phyloP scores from a whole-genome alignment of 441 rosid species.

The Croton setiger region DNA sequence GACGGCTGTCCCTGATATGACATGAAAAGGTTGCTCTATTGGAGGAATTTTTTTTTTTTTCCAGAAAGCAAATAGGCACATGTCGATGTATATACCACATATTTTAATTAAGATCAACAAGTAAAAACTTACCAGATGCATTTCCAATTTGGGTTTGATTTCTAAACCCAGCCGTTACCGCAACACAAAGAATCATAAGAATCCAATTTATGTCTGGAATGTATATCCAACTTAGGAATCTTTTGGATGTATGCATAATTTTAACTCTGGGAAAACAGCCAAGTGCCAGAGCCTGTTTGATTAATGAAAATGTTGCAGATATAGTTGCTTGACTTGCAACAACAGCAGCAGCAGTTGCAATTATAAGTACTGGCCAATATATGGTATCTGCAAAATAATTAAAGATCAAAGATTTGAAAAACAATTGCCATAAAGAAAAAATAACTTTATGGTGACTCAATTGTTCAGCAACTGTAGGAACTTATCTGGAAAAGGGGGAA shows the following conservation, averaged over 20 bases:
- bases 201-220: constrained; percentile 95
- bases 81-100: not conserved
- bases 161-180: constrained; percentile 80
- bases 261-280: constrained; percentile 94
- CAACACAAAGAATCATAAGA: constrained; percentile 79
- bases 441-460: not conserved
- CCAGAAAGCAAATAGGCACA: not conserved
- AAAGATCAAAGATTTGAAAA: not conserved
- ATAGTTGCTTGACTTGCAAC: constrained; percentile 98
- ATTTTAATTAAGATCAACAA: not conserved
- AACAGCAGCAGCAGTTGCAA: constrained; percentile 85
- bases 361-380: constrained; percentile 87
- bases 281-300: constrained; percentile 87
- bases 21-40: not conserved
- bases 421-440: not conserved
- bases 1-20: constrained; percentile 77
- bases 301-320: constrained; percentile 83
- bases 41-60: not conserved
- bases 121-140: constrained; percentile 83
- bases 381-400: constrained; percentile 45
- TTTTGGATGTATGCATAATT: constrained; percentile 91
- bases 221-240: constrained; percentile 72
- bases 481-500: not conserved
- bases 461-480: not conserved
- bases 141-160: constrained; percentile 90